phyloP scores from a whole-genome alignment of 2,329 filamentous ascomycete genomes.

The Lachnellula suecica region DNA sequence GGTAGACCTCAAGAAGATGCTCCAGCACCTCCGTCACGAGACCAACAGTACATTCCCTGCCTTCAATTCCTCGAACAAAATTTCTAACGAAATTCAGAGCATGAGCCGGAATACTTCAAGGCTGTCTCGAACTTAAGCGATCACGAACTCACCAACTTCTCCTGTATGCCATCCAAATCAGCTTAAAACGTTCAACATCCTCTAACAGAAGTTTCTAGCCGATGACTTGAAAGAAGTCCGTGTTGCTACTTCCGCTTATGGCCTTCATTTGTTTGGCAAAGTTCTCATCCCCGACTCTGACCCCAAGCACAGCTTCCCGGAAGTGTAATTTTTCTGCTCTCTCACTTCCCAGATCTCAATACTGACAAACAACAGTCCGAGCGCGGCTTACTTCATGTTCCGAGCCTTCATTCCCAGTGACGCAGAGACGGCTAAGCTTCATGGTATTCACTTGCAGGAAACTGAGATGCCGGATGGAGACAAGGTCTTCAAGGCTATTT shows the following conservation, averaged over 20 bases:
- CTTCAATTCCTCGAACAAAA: not conserved
- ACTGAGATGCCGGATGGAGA: conserved; percentile 41
- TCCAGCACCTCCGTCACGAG: conserved; percentile 49
- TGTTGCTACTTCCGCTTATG: conserved; percentile 46
- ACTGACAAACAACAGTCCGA: conserved; percentile 17
- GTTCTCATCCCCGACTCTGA: conserved; percentile 41
- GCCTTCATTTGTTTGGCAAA: conserved; percentile 49
- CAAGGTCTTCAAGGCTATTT: conserved; percentile 46
- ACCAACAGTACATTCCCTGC: conserved; percentile 39
- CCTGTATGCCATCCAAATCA: conserved; percentile 27
- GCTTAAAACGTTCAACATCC: conserved; percentile 31
- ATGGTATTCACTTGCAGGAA: conserved; percentile 46
- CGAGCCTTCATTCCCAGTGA: conserved; percentile 46
- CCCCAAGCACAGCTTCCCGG: conserved; percentile 8
- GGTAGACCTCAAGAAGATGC: conserved; percentile 49
- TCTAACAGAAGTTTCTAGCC: conserved; percentile 34
- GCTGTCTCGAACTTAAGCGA: conserved; percentile 36
- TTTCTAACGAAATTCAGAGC: conserved; percentile 37
- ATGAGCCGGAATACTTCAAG: conserved; percentile 56
- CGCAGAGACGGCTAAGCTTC: conserved; percentile 38
- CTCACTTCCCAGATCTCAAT: not conserved
- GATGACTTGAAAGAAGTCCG: conserved; percentile 45
- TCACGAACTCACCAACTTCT: conserved; percentile 30
- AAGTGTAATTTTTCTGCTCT: conserved; percentile 4
- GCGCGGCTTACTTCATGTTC: conserved; percentile 46